Base-by-base conservation (phyloP, 176 grass and related monocot genomes). In the Lolium rigidum region DNA sequence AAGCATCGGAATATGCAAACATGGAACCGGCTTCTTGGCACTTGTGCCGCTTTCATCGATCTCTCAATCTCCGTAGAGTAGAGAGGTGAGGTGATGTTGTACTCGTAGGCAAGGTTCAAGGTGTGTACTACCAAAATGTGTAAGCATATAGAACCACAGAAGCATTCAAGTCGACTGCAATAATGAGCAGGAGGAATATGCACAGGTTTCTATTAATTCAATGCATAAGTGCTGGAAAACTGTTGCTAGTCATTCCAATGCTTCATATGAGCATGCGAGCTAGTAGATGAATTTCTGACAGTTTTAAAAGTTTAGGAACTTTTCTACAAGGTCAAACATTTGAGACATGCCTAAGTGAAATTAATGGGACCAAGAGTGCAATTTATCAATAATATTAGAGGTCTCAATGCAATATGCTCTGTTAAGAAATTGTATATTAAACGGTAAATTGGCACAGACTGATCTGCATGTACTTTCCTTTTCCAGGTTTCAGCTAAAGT, bases 1-100 rank as follows among this genome's bases (percentile, higher is more conserved):
- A 74, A 84, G 20, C 55, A 62, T 84, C 55, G 62, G 56, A 58
- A 72, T 83, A 28, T 83, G 68, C n/a, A 4, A 60, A 74, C 38
- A 5, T 35, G 41, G 16, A 61, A 83, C 15, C 4, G 11, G 11
- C 57, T 60, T 62, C 54, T 46, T 83, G 11, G 43, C 21, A 22
- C 54, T 75, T 61, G 20, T 73, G 5, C 25, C 3, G 18, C 22
- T 74, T 37, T 60, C 68, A 38, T 48, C 6, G 18, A 48, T 83
- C 24, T 37, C 61, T 81, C 31, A 20, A 69, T 11, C 18, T 74
- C 73, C 2, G 31, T 35, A 35, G 31, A 35, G 31, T 35, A 35
- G 31, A 35, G 41, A 62, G 41, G 69, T 49, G 31, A 74, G 56
- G 69, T 49, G 17, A 84, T 74, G 41, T 43, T 35, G 9, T 74